Conservation (phyloP, 2,329 filamentous ascomycete genomes). For the Cordyceps militaris region DNA sequence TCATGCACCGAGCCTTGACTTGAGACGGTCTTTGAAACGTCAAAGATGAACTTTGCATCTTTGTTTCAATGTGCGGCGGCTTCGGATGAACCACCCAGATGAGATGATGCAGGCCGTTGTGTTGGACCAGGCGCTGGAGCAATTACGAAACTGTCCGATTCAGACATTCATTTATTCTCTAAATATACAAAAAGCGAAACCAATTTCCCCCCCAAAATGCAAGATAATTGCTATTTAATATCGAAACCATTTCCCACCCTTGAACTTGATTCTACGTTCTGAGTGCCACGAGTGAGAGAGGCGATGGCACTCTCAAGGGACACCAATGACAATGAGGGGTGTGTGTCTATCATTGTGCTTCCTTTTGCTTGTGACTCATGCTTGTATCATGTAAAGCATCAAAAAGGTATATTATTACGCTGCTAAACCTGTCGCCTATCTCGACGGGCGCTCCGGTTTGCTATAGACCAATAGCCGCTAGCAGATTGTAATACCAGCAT, state of each 20-base stretch:
- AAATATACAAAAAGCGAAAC: too few relatives aligned
- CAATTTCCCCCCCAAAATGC: too few relatives aligned
- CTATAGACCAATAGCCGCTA: not conserved
- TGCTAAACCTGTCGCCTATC: not conserved
- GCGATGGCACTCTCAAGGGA: not conserved
- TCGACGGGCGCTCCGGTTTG: not conserved
- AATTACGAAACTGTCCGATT: too few relatives aligned
- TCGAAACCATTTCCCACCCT: too few relatives aligned
- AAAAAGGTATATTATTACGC: not conserved
- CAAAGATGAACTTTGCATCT: not conserved
- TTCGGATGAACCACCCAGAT: conserved; percentile 1
- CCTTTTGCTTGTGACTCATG: not conserved
- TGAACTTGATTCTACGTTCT: too few relatives aligned
- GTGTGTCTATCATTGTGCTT: not conserved
- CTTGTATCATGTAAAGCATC: not conserved
- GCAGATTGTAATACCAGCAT: conserved; percentile 1
- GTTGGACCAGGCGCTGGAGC: not conserved
- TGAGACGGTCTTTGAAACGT: conserved; percentile 8
- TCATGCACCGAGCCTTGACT: not conserved
- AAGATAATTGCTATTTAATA: too few relatives aligned
- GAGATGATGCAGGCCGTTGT: not conserved
- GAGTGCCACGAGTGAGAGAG: not conserved
- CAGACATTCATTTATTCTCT: too few relatives aligned
- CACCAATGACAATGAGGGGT: not conserved
- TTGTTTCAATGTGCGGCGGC: not conserved